Evolutionary conservation across 2,329 filamentous ascomycete genomes (phyloP), one percentile per base, ranked within the genome.

Genomic region (Exophiala lecanii-corni): DNA sequence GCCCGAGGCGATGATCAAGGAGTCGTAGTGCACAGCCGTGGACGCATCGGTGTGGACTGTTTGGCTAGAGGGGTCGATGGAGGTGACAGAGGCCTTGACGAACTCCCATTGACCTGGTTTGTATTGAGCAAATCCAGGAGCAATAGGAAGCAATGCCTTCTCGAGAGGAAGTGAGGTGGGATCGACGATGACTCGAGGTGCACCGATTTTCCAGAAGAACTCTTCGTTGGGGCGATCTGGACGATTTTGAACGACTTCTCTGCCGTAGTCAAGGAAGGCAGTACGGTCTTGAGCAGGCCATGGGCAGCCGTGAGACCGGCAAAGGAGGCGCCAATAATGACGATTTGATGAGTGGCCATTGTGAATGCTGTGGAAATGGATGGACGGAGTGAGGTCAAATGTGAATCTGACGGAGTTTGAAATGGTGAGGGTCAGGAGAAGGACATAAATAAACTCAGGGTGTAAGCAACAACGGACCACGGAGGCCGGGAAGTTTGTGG

Each of bases 1-100:
- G 5, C 76, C 76, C 1, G 75, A 76, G 6, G 75, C 74, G 45
- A 79, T 71, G 36, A 80, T 63, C 2, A 80, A 64, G n/a, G 73
- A 70, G 51, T 78, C 69, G 56, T 74, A 80, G 2, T 62, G 42
- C 9, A 79, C 49, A 3, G 53, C 44, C 16, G 35, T 46, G 13
- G 60, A 58, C 15, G 56, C 58, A 13, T 61, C 65, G 36, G 58
- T 62, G 51, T 75, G 64, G 5, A 80, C 65, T 1, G 59, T 70
- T 20, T 73, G 68, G 15, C 51, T 54, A 2, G 60, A 50, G 1
- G 62, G 57, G 40, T 78, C 67, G 13, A 79, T 60, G 0, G 61
- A 61, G 2, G 66, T 75, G 9, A 70, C 75, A 2, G 62, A 61
- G 12, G 65, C 77, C 17, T 71, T 65, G 42, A 79, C 62, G 54